Base-by-base conservation (phyloP, 2,329 filamentous ascomycete species). In the Fusarium haematococcum region DNA sequence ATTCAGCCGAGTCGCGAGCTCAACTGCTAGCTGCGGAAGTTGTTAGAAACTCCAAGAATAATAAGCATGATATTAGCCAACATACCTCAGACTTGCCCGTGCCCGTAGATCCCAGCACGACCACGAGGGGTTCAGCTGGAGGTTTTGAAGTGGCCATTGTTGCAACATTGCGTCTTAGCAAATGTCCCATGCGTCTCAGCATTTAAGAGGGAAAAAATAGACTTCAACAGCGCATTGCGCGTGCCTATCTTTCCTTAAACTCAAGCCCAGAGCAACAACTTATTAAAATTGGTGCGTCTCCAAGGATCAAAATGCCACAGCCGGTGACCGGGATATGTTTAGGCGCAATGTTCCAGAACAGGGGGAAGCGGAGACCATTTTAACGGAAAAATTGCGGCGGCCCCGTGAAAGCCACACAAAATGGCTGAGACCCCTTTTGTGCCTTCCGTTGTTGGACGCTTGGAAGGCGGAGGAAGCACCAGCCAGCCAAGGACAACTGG, bases 21-120 rank as follows among this genome's bases (percentile, higher is more conserved):
- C 94, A 45, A 99, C 93, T 10, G 97, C 97, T 75, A 98, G 89
- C 95, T 98, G 71, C 7, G 8, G 52, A 57, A 5, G 20, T 14
- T 16, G 70, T 69, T 43, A 71, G 63, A 65, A 9, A 61, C 33
- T 59, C 35, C n/a, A 27, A 41, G 30, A 3, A 23, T 23, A 2
- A 20, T 20, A 33, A 56, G 27, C 37, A 56, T 60, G 20, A 23
- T 16, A 27, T 27, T 41, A 27, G n/a, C 13, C 59, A 66, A 37
- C 85, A 79, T 87, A 97, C 95, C 86, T 97, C 93, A 43, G 95
- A 97, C 84, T 97, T 98, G 71, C 96, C 96, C 1, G 95, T 98
- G 67, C 95, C 96, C 11, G 96, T 98, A 57, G 95, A 94, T 76
- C 96, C 96, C 58, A 98, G 88, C 70, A 98, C 89, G 58, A 94